These are phyloP conservation scores for Penicillium simplicissimum DNA, from an alignment of 495 filamentous ascomycete genomes.

Conservation along the genomic window DNA sequence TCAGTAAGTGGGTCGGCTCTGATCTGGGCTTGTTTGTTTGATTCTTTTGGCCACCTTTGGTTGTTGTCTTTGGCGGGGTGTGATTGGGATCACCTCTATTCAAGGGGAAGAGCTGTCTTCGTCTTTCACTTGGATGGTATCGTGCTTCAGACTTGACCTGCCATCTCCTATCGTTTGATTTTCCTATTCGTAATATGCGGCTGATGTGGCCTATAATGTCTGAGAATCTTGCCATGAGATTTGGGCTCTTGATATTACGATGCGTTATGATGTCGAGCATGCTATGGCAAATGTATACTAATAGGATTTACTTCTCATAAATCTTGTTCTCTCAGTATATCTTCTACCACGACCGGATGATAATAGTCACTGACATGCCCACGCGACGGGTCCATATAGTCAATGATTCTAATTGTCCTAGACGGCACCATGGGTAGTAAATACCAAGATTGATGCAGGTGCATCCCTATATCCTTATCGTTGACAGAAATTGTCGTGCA, in stretches of 20 bases:
- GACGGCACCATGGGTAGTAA: no score
- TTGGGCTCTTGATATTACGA: constrained; percentile 9
- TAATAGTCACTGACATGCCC: no score
- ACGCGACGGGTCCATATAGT: no score
- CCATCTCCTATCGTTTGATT: constrained; percentile 7
- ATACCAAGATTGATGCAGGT: no score
- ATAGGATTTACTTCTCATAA: constrained; percentile 2
- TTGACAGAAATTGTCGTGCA: no score
- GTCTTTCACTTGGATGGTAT: not conserved
- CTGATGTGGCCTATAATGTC: constrained; percentile 23
- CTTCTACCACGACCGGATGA: not conserved
- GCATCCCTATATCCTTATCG: no score
- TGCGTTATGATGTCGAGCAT: constrained; percentile 3
- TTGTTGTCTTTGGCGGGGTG: not conserved
- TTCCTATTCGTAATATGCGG: constrained; percentile 20
- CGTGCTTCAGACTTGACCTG: not conserved
- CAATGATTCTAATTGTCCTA: no score
- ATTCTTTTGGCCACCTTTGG: constrained; percentile 1
- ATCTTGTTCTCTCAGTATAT: not conserved
- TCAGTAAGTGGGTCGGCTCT: constrained; percentile 8
- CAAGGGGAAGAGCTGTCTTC: not conserved
- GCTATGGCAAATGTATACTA: constrained; percentile 10
- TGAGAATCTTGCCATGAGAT: constrained; percentile 17
- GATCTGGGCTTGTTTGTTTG: constrained; percentile 18
- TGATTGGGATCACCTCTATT: not conserved